Evolutionary conservation across 2,329 filamentous ascomycete species (phyloP).

Genomic region (Xylariomycetidae sp.): DNA sequence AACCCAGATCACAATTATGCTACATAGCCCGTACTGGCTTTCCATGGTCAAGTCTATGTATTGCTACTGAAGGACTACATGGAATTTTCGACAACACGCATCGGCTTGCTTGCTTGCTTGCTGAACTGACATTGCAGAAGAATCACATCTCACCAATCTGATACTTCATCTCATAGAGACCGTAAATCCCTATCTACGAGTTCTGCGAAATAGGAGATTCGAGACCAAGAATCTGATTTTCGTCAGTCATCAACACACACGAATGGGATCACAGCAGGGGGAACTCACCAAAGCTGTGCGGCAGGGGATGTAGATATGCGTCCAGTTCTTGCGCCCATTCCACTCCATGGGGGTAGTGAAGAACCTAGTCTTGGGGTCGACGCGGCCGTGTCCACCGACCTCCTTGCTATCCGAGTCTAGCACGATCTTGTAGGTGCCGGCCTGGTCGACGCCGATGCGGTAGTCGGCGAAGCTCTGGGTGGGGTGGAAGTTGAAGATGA

Average conservation of each 20-base stretch:
- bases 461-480: slow-evolving; percentile 85
- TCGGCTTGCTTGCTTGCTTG: slow-evolving; percentile 3
- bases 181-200: slow-evolving; percentile 5
- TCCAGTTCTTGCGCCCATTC: slow-evolving; percentile 86
- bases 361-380: slow-evolving; percentile 76
- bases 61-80: not conserved
- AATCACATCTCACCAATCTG: too few relatives aligned
- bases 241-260: not conserved
- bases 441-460: slow-evolving; percentile 76
- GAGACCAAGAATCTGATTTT: slow-evolving; percentile 45
- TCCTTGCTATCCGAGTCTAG: slow-evolving; percentile 72
- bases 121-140: too few relatives aligned
- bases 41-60: not conserved
- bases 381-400: slow-evolving; percentile 73
- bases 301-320: slow-evolving; percentile 84
- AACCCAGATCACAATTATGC: too few relatives aligned
- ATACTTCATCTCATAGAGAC: too few relatives aligned
- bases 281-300: slow-evolving; percentile 72
- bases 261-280: not conserved
- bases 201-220: slow-evolving; percentile 33
- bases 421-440: slow-evolving; percentile 82
- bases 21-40: too few relatives aligned
- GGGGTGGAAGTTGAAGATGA: slow-evolving; percentile 95
- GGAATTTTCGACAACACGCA: too few relatives aligned
- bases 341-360: slow-evolving; percentile 88